Evolutionary conservation across 2,329 filamentous ascomycete genomes (phyloP), one percentile per base, ranked within the genome.

Genomic region (Neopestalotiopsis sp.): DNA sequence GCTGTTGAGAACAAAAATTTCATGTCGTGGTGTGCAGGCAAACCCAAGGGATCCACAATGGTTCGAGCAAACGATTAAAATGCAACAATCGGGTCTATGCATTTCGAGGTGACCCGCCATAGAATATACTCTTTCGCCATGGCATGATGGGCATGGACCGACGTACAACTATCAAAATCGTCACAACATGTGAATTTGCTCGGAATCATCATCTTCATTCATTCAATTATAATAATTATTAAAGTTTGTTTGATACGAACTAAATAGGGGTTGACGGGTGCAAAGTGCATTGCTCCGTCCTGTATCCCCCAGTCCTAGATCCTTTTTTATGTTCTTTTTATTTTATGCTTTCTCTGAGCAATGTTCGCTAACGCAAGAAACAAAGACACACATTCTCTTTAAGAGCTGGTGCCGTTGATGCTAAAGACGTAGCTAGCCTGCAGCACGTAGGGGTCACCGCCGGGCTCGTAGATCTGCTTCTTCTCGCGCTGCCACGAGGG

Each of bases 401-500:
- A 66, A 56, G 65, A 38, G 34, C 14, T 61, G 12, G 76, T 78
- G 66, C 74, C 73, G 73, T 86, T 82, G 70, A 89, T 80, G 73
- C 84, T 88, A 74, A 92, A 92, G 67, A 80, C 79, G 76, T 91
- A 91, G 72, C 83, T 87, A 4, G 89, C 89, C 80, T 89, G 84
- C 71, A 91, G 80, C n/a, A 89, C 85, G 76, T 89, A 91, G 3
- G 88, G 87, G 70, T 86, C 86, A 67, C 83, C 88, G 9, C 85
- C 88, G 0, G 90, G 90, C 38, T 81, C 84, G 74, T 82, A 91
- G 70, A 92, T 82, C 76, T 91, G 89, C 81, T 86, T 90, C 67
- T 76, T 77, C 61, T 85, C 81, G 67, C 95, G 88, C 69, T 90
- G 90, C 95, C 95, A 98, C 80, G 94, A 89, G 0, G 95, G 95